Percentiles rank a stretch among this genome's conserved stretches.
Evolutionary conservation across 2,329 filamentous ascomycete genomes (phyloP).

Genomic region (Colletotrichum tropicicola): DNA sequence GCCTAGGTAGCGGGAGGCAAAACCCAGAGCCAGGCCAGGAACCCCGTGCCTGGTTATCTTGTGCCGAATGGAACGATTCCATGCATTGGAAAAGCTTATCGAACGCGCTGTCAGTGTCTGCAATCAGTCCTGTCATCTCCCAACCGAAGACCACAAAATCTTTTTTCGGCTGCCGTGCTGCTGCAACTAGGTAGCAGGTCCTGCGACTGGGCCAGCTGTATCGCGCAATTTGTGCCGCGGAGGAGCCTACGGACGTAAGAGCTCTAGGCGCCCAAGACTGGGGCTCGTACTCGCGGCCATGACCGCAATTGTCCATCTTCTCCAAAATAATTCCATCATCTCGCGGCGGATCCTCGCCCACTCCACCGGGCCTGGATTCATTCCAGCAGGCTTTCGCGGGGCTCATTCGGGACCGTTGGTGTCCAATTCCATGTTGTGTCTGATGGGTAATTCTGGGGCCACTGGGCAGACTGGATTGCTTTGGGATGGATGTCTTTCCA

Average conservation of each 20-base stretch:
- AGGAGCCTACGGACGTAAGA: background rate
- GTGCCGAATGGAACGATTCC: constrained; percentile 1
- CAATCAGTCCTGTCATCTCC: constrained; percentile 4
- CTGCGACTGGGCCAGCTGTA: no score
- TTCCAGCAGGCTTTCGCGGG: constrained; percentile 10
- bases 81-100: constrained; percentile 2
- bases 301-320: constrained; percentile 1
- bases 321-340: constrained; percentile 1
- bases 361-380: constrained; percentile 7
- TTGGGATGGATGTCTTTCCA: background rate
- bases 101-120: background rate
- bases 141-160: background rate
- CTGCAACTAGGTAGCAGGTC: no score
- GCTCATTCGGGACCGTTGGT: constrained; percentile 5
- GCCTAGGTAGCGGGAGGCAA: background rate
- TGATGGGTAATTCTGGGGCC: constrained; percentile 16
- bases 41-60: background rate
- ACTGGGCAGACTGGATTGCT: background rate
- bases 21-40: background rate
- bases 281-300: constrained; percentile 25
- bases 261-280: background rate
- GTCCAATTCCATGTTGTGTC: constrained; percentile 1
- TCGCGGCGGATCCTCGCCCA: background rate
- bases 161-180: background rate
- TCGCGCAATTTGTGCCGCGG: no score